Evolutionary conservation across 2,329 filamentous ascomycete species (phyloP), one percentile per base, ranked within the genome.

Genomic region (Penicillium aurantiogriseum): DNA sequence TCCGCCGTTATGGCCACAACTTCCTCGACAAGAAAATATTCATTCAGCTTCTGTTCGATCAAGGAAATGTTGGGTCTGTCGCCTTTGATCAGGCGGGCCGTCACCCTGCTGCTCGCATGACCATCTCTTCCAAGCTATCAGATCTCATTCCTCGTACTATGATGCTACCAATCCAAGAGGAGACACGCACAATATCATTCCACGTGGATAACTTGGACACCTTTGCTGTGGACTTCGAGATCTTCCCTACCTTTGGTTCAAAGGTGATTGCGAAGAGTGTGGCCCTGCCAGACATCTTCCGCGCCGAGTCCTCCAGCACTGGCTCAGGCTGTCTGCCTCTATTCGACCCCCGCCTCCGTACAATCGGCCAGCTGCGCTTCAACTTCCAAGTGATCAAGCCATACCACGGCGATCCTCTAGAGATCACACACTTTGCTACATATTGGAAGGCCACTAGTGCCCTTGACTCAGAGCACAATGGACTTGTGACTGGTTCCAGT

Each of bases 371-470:
- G 69, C 91, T 97, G 64, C 91, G 87, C 62, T 99, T 99, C 79
- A 90, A 90, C 63, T 96, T 91, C 54, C 92, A 97, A 71, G 91
- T 97, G 27, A 95, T 99, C 73, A 97, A 96, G 70, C 94, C 94
- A 0, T 99, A 97, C 77, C 86, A 88, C 61, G 93, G 94, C 8
- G 89, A 92, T 59, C 92, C 94, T 4, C 80, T 99, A 23, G 94
- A 99, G 74, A 97, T 99, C 59, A 96, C 94, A 1, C 92, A 97
- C 70, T 99, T 97, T 67, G 94, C 96, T 62, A 97, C 94, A 0
- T 99, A 99, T 75, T 99, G 94, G 94, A 99, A 97, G 76, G 93
- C 93, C 0, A 99, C 94, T 1, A 96, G 92, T 69, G 92, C 96
- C 66, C 84, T 94, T 47, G 91, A 96, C 71, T 87, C 90, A 50